These are phyloP conservation scores for Macrolepiota dolichaula DNA, from an alignment of 768 basidiomycete genomes.

Conservation along the genomic window DNA sequence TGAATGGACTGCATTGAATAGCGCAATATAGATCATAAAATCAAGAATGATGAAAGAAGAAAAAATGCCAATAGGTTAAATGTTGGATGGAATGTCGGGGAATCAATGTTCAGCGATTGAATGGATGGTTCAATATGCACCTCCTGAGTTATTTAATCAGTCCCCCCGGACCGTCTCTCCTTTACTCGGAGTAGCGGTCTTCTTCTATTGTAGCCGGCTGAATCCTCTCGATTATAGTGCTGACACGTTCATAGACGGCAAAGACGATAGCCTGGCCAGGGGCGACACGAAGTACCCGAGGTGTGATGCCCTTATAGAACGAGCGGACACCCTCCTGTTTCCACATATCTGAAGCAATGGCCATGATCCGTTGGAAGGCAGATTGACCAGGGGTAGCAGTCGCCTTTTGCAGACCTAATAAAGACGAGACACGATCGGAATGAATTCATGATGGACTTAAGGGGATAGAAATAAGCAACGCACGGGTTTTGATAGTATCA, in stretches of 20 bases:
- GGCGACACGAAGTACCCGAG: constrained; percentile 91
- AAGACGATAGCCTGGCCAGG: constrained; percentile 98
- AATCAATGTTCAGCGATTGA: background rate
- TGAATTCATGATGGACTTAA: background rate
- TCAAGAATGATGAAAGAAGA: background rate
- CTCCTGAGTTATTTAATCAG: background rate
- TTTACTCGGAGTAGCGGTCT: constrained; percentile 60
- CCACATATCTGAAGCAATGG: constrained; percentile 93
- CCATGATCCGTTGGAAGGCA: constrained; percentile 73
- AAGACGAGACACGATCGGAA: constrained; percentile 4
- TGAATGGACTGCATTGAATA: background rate
- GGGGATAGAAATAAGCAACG: constrained; percentile 22
- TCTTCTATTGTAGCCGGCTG: constrained; percentile 52
- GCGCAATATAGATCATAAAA: background rate
- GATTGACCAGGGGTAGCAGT: constrained; percentile 69
- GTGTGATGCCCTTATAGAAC: constrained; percentile 99
- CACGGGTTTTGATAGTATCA: constrained; percentile 93
- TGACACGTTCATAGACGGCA: constrained; percentile 92
- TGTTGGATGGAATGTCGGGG: background rate
- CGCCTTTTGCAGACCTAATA: constrained; percentile 79
- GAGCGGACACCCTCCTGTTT: constrained; percentile 80
- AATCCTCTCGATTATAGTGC: constrained; percentile 67
- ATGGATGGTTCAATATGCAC: background rate
- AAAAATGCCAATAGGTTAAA: background rate
- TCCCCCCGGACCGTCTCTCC: background rate